phyloP scores from a whole-genome alignment of 164 flowering plant species.

The Malania oleifera region DNA sequence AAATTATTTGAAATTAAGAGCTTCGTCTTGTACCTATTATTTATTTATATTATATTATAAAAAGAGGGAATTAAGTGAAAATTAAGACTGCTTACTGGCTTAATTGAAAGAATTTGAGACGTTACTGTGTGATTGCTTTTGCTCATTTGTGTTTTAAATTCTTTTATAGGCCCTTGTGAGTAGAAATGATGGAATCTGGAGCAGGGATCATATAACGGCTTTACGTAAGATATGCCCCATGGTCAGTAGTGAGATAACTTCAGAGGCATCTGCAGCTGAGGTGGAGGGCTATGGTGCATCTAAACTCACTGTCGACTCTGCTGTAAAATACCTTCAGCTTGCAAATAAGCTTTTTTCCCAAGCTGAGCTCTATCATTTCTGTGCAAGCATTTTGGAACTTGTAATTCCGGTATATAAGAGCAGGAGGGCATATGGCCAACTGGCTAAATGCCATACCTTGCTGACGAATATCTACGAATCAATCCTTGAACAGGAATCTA shows the following conservation, averaged over 20 bases:
- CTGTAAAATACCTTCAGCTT: conserved; percentile 93
- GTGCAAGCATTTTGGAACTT: conserved; percentile 92
- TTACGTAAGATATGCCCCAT: conserved; percentile 90
- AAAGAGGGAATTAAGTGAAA: too few species aligned
- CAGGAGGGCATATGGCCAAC: conserved; percentile 91
- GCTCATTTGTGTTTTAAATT: neutral
- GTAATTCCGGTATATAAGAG: conserved; percentile 96
- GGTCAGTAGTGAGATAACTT: conserved; percentile 79
- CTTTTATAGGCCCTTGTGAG: conserved; percentile 83
- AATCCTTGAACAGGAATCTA: conserved; percentile 93
- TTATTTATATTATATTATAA: too few species aligned
- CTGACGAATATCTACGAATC: conserved; percentile 95
- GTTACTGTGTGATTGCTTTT: neutral
- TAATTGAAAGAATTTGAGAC: neutral
- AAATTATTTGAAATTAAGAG: too few species aligned
- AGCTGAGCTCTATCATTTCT: conserved; percentile 94
- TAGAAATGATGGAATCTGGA: conserved; percentile 97
- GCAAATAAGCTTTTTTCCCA: conserved; percentile 97
- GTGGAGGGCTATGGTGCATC: conserved; percentile 99
- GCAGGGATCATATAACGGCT: conserved; percentile 72
- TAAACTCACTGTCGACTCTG: conserved; percentile 96
- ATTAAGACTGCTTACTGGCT: neutral
- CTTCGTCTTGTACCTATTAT: too few species aligned
- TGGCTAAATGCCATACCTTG: conserved; percentile 88
- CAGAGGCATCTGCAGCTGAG: conserved; percentile 97